Evolutionary conservation across 495 filamentous ascomycete species (phyloP).

Genomic region (Clavariopsis aquatica): DNA sequence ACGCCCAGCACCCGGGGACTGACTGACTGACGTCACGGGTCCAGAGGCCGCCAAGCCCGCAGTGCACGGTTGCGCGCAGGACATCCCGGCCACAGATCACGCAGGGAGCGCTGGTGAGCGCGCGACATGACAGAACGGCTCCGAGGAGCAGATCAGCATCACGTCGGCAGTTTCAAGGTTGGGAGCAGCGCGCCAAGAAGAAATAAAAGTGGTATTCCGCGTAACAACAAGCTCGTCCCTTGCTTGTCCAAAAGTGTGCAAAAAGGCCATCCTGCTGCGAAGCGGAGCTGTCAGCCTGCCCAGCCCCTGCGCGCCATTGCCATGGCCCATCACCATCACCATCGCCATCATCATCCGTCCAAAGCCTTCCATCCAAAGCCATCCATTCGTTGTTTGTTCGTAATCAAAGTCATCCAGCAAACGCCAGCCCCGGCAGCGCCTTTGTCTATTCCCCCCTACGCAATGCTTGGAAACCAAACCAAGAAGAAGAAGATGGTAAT

Average conservation of each 20-base stretch:
- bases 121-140: no score
- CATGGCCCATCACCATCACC: background rate
- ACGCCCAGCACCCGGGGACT: background rate
- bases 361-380: no score
- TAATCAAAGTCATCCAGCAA: background rate
- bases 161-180: no score
- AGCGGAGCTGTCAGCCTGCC: no score
- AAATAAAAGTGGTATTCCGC: background rate
- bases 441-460: constrained; percentile 18
- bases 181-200: background rate
- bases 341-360: background rate
- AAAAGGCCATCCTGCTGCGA: no score
- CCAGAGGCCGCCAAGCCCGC: background rate
- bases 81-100: no score
- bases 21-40: background rate
- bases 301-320: no score
- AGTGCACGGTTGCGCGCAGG: no score
- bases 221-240: background rate
- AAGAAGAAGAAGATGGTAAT: no score
- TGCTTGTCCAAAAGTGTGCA: no score
- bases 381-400: background rate
- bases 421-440: background rate
- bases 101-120: no score
- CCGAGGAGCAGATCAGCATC: no score
- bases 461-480: constrained; percentile 28